These are phyloP conservation scores for Knoxia roxburghii DNA, from an alignment of 257 asterid genomes.

Conservation along the genomic window DNA sequence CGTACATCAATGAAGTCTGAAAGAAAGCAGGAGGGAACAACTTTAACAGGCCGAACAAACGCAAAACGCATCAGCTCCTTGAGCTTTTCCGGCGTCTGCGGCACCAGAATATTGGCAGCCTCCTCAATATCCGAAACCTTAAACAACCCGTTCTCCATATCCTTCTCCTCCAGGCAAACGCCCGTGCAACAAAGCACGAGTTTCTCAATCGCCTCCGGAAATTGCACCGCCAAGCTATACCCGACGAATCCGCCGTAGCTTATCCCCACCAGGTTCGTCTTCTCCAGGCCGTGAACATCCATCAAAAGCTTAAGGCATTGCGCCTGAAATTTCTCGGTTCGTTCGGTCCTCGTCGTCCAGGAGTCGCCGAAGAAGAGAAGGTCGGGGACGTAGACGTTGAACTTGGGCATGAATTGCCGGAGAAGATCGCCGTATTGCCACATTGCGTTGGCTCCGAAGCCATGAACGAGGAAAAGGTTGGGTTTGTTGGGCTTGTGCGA, in stretches of 20 bases:
- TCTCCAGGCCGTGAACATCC: constrained; percentile 48
- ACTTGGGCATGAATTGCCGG: constrained; percentile 66
- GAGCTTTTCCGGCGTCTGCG: constrained; percentile 77
- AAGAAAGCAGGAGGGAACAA: constrained; percentile 70
- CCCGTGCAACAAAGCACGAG: constrained; percentile 85
- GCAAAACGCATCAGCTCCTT: constrained; percentile 71
- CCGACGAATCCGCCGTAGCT: constrained; percentile 92
- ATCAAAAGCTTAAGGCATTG: constrained; percentile 61
- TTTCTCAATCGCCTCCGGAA: constrained; percentile 60
- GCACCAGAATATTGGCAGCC: constrained; percentile 70
- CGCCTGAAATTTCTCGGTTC: constrained; percentile 81
- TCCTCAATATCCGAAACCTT: constrained; percentile 71
- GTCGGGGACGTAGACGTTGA: constrained; percentile 89
- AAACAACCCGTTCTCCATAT: constrained; percentile 59
- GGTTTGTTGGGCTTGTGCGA: constrained; percentile 42
- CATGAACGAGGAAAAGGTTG: constrained; percentile 67
- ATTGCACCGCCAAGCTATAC: constrained; percentile 76
- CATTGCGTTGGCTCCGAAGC: constrained; percentile 98
- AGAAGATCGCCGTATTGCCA: constrained; percentile 95
- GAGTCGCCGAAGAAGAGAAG: constrained; percentile 83
- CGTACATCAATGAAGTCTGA: constrained; percentile 78
- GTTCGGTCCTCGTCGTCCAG: constrained; percentile 53
- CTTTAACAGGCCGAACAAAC: constrained; percentile 58
- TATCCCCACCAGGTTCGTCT: constrained; percentile 66
- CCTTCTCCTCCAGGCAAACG: constrained; percentile 80